phyloP scores from a whole-genome alignment of 2,329 filamentous ascomycete genomes.

The Monosporascus sp. region DNA sequence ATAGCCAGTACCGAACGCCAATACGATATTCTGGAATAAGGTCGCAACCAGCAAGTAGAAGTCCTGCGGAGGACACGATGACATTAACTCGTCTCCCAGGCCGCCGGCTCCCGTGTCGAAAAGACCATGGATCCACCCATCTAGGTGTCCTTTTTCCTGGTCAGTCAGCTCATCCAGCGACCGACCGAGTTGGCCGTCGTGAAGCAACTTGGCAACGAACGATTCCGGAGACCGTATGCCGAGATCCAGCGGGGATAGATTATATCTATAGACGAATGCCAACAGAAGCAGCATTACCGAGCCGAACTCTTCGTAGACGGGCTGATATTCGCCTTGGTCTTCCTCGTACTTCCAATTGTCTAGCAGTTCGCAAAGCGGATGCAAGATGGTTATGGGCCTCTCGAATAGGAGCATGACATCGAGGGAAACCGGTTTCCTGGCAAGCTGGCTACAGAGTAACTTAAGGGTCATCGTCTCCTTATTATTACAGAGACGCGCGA shows the following conservation, averaged over 20 bases:
- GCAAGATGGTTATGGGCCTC: constrained; percentile 62
- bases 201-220: constrained; percentile 63
- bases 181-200: constrained; percentile 51
- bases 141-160: constrained; percentile 60
- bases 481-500: constrained; percentile 62
- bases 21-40: constrained; percentile 68
- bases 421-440: constrained; percentile 63
- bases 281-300: constrained; percentile 68
- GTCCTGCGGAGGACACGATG: constrained; percentile 73
- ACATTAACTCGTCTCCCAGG: constrained; percentile 74
- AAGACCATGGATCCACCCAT: constrained; percentile 71
- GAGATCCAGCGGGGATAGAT: constrained; percentile 58
- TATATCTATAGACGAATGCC: constrained; percentile 71
- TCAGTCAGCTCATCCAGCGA: constrained; percentile 55
- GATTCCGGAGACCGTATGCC: constrained; percentile 55
- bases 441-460: constrained; percentile 65
- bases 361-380: constrained; percentile 68
- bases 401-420: constrained; percentile 75
- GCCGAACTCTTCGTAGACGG: constrained; percentile 81
- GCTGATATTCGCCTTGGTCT: constrained; percentile 78
- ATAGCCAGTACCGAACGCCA: constrained; percentile 60
- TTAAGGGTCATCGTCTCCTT: constrained; percentile 80
- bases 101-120: constrained; percentile 70
- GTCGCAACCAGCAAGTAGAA: constrained; percentile 76
- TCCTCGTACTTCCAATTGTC: constrained; percentile 79